Percentiles rank a stretch among this genome's conserved stretches.
phyloP scores from a whole-genome alignment of 208 protist genomes.

The Trypanosoma lewisi region DNA sequence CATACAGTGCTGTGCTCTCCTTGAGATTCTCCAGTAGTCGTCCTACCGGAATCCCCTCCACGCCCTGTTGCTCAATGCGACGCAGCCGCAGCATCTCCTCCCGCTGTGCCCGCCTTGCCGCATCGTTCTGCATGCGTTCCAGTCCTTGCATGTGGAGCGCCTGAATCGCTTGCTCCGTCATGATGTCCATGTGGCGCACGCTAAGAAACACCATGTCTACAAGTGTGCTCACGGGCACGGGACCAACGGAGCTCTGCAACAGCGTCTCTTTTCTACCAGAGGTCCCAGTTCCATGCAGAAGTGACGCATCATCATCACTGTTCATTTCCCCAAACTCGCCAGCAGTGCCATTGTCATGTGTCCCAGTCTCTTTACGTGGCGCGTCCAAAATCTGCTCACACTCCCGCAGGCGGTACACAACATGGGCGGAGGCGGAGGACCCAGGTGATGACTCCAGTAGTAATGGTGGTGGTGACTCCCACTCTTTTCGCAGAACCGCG shows the following conservation, averaged over 20 bases:
- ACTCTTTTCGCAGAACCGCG: background rate
- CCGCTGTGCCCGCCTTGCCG: constrained; percentile 56
- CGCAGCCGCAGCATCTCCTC: constrained; percentile 68
- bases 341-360: constrained; percentile 4
- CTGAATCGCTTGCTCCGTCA: constrained; percentile 40
- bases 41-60: constrained; percentile 63
- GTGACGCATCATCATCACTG: constrained; percentile 15
- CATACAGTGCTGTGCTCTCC: constrained; percentile 45
- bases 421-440: background rate
- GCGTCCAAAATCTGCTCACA: constrained; percentile 19
- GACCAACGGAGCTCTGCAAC: constrained; percentile 49
- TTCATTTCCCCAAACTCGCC: constrained; percentile 10
- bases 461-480: no score
- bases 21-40: constrained; percentile 66
- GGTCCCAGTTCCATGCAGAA: constrained; percentile 29
- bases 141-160: constrained; percentile 51
- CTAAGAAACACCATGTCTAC: constrained; percentile 79
- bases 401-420: constrained; percentile 19
- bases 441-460: background rate
- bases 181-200: constrained; percentile 40
- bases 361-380: constrained; percentile 17
- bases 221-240: constrained; percentile 40
- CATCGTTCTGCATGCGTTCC: constrained; percentile 56
- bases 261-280: constrained; percentile 24
- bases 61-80: constrained; percentile 63